These are phyloP conservation scores for Casuarina cunninghamiana DNA, from an alignment of 306 rosid genomes.

Conservation along the genomic window DNA sequence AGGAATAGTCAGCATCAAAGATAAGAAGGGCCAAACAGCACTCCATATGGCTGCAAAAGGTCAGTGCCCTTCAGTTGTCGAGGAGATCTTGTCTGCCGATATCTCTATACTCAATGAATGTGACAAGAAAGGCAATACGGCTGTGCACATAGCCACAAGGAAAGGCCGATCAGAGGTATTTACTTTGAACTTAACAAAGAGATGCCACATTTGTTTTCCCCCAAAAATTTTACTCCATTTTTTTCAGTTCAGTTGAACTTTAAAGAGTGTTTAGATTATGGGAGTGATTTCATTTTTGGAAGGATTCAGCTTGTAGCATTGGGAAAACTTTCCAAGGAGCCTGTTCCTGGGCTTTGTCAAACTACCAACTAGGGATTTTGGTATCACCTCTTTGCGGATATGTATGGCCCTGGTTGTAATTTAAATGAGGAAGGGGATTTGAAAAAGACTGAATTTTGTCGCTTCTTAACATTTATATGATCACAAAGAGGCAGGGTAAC, in stretches of 20 bases:
- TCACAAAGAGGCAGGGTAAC: constrained; percentile 4
- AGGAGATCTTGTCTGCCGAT: constrained; percentile 68
- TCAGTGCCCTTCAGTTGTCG: constrained; percentile 59
- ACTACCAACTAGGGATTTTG: background rate
- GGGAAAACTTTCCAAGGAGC: background rate
- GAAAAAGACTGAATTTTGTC: background rate
- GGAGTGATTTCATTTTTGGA: constrained; percentile 8
- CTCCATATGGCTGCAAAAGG: constrained; percentile 98
- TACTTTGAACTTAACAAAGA: constrained; percentile 5
- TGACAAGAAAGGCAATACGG: constrained; percentile 91
- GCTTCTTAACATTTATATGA: background rate
- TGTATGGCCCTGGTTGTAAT: background rate
- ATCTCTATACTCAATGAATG: constrained; percentile 67
- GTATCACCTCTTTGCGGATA: background rate
- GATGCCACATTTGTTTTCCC: background rate
- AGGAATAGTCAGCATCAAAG: constrained; percentile 74
- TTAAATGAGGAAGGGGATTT: constrained; percentile 3
- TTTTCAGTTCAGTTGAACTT: background rate
- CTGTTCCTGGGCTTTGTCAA: background rate
- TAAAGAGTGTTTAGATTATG: constrained; percentile 4
- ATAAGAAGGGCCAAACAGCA: constrained; percentile 93
- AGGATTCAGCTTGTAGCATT: background rate
- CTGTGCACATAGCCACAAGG: constrained; percentile 89
- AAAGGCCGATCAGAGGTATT: constrained; percentile 87
- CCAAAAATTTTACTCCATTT: background rate